Evolutionary conservation across 2,329 filamentous ascomycete genomes (phyloP).

Genomic region (Elsinoe necatrix): DNA sequence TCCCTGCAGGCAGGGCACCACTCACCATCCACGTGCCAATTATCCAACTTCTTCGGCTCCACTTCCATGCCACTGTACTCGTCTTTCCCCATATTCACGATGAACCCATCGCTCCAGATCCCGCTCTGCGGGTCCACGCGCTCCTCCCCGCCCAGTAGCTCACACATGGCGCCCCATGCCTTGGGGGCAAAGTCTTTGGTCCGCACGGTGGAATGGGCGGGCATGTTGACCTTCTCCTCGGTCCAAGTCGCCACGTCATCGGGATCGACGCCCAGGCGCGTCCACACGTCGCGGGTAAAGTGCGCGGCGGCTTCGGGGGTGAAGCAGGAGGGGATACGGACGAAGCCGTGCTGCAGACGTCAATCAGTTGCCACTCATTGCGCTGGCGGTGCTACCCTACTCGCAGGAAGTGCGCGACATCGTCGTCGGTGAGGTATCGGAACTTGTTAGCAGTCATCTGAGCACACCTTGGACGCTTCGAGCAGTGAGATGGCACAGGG

Average conservation of each 20-base stretch:
- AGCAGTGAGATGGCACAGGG: too few species aligned
- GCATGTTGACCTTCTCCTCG: constrained; percentile 57
- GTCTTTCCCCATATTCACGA: constrained; percentile 58
- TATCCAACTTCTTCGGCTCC: constrained; percentile 45
- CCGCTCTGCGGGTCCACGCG: constrained; percentile 41
- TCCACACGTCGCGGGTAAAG: constrained; percentile 50
- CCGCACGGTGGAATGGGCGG: constrained; percentile 47
- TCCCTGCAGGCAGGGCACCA: not conserved
- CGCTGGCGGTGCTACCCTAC: constrained; percentile 18
- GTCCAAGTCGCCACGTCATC: constrained; percentile 58
- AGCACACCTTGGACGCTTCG: not conserved
- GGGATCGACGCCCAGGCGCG: constrained; percentile 55
- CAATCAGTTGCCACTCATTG: not conserved
- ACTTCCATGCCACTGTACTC: constrained; percentile 42
- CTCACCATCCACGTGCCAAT: constrained; percentile 62
- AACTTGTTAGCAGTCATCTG: not conserved
- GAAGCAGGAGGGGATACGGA: constrained; percentile 48
- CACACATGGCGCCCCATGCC: constrained; percentile 58
- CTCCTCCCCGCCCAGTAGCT: constrained; percentile 56
- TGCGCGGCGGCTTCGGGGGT: constrained; percentile 40
- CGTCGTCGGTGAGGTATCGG: constrained; percentile 33
- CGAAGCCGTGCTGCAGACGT: constrained; percentile 38
- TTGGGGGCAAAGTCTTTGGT: constrained; percentile 52
- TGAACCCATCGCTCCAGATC: constrained; percentile 59
- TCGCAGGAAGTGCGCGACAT: constrained; percentile 46